Evolutionary conservation across 2,329 filamentous ascomycete species (phyloP), one percentile per base, ranked within the genome.

Genomic region (Waltergamsia citrina): DNA sequence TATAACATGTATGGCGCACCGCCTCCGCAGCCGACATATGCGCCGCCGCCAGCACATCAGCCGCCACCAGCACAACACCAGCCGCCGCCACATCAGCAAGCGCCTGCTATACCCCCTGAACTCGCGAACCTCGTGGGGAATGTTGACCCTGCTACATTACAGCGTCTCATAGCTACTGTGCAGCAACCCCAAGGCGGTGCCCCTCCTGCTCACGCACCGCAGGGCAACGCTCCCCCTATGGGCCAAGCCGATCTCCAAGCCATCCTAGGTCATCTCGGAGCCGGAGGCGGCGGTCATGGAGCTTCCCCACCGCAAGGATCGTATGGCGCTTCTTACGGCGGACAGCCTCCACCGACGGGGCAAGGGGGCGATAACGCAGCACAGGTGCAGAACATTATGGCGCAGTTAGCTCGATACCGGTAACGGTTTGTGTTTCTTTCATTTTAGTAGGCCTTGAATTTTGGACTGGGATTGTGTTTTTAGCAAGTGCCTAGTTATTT

Each of bases 361-460:
- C 33, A 38, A 19, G n/a, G 43, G 16, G 42, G 50, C 35, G 48
- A 50, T 10, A 57, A 60, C 35, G 54, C 62, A 7, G 62, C 77
- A 10, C 66, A 76, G 34, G 67, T 86, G 45, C 73, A 81, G 51
- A 81, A 83, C 46, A 84, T 87, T 33, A 81, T 87, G 72, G 78
- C 79, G 11, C 77, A 84, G 46, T 59, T 86, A 14, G 27, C 36
- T 16, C 20, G 28, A 19, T 38, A 38, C 19, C 26, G 36, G 21
- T 19, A 35, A 14, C 29, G 16, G n/a, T 17, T 22, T n/a, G 20
- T 4, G 7, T 5, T 16, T n/a, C n/a, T n/a, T n/a, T n/a, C n/a
- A n/a, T n/a, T n/a, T n/a, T n/a, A n/a, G n/a, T n/a, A n/a, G n/a
- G n/a, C n/a, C n/a, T n/a, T n/a, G n/a, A n/a, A n/a, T n/a, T n/a